A percentile compares a stretch with the other conserved stretches of the same genome.
Evolutionary conservation across 2,329 filamentous ascomycete species (phyloP).

Genomic region (Rasamsonia emersonii): DNA sequence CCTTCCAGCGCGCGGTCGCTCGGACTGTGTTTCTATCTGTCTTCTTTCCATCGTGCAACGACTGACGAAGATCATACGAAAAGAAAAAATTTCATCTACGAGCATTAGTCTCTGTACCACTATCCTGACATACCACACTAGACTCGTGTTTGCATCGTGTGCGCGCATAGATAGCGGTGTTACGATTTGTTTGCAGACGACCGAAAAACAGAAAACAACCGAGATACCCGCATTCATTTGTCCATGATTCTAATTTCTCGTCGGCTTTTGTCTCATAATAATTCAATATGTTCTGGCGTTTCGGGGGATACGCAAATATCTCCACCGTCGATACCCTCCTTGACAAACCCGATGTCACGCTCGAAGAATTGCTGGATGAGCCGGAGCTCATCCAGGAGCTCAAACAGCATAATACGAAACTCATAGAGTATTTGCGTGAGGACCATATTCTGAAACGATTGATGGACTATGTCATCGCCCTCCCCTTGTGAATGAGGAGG

Average conservation of each 20-base stretch:
- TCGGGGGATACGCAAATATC: conserved; percentile 96
- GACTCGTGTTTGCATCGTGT: conserved; percentile 6
- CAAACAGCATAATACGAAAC: conserved; percentile 95
- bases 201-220: conserved; percentile 3
- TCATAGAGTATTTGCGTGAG: conserved; percentile 90
- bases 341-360: conserved; percentile 86
- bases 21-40: conserved; percentile 15
- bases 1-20: conserved; percentile 20
- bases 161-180: conserved; percentile 6
- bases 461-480: conserved; percentile 83
- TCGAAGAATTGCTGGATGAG: conserved; percentile 94
- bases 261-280: conserved; percentile 24
- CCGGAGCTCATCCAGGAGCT: conserved; percentile 94
- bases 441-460: conserved; percentile 75
- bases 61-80: conserved; percentile 11
- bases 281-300: conserved; percentile 96
- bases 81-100: conserved; percentile 7
- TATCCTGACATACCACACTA: conserved; percentile 4
- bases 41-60: conserved; percentile 11
- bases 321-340: conserved; percentile 94
- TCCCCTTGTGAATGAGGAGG: conserved; percentile 43
- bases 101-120: conserved; percentile 9
- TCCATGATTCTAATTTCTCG: conserved; percentile 28
- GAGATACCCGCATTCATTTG: conserved; percentile 6
- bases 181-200: conserved; percentile 3